Evolutionary conservation across 2,329 filamentous ascomycete genomes (phyloP).

Genomic region (Orbilia javanica): DNA sequence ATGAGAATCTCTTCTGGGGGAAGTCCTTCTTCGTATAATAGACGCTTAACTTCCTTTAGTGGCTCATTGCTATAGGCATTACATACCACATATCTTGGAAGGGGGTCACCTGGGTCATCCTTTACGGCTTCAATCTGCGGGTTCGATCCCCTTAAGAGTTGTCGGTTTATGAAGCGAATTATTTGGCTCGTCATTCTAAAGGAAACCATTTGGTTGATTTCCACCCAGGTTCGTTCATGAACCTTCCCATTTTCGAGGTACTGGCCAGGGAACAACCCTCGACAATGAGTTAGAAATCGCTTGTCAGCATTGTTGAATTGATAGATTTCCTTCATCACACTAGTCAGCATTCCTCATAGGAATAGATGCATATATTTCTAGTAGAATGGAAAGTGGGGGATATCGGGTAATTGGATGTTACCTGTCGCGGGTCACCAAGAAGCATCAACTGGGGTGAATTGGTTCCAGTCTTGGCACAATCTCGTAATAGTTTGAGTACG

Average conservation of each 20-base stretch:
- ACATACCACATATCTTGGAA: slow-evolving; percentile 58
- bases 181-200: slow-evolving; percentile 56
- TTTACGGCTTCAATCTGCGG: slow-evolving; percentile 37
- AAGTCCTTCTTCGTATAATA: slow-evolving; percentile 30
- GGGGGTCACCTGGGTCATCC: slow-evolving; percentile 34
- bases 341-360: neutral
- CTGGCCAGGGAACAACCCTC: slow-evolving; percentile 36
- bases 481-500: slow-evolving; percentile 52
- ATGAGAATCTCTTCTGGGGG: slow-evolving; percentile 52
- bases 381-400: too few species aligned
- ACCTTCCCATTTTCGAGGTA: slow-evolving; percentile 36
- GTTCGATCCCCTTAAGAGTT: slow-evolving; percentile 43
- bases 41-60: slow-evolving; percentile 33
- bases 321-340: slow-evolving; percentile 52
- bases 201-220: slow-evolving; percentile 50
- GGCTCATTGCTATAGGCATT: slow-evolving; percentile 41
- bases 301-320: slow-evolving; percentile 59
- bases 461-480: slow-evolving; percentile 32
- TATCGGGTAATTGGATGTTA: neutral
- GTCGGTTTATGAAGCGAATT: slow-evolving; percentile 45
- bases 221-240: slow-evolving; percentile 40
- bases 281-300: slow-evolving; percentile 57
- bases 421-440: slow-evolving; percentile 58
- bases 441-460: slow-evolving; percentile 49
- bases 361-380: neutral